These are phyloP conservation scores for Rhodotorula mucilaginosa DNA, from an alignment of 1,284 basidiomycete species.

Conservation along the genomic window DNA sequence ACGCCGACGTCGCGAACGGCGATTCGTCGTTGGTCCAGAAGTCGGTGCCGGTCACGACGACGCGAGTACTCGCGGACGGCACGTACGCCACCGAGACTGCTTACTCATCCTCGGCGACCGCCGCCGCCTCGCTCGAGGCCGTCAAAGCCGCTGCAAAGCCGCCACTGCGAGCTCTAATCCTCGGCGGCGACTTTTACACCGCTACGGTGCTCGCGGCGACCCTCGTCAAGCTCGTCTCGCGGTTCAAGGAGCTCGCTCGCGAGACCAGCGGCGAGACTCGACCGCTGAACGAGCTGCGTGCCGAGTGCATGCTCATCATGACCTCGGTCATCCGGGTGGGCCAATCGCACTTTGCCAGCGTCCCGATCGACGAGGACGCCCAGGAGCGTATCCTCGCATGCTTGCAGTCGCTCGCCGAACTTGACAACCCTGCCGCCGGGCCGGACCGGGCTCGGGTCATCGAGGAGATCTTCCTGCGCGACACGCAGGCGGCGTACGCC, in stretches of 20 bases:
- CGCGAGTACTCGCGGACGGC: slow-evolving; percentile 83
- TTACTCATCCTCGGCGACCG: slow-evolving; percentile 62
- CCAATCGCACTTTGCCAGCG: slow-evolving; percentile 89
- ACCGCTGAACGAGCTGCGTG: slow-evolving; percentile 71
- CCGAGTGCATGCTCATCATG: slow-evolving; percentile 99
- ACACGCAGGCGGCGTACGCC: slow-evolving; percentile 88
- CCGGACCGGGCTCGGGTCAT: slow-evolving; percentile 50
- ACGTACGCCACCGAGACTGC: slow-evolving; percentile 98
- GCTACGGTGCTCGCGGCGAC: slow-evolving; percentile 84
- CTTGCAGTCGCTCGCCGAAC: slow-evolving; percentile 76
- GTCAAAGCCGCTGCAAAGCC: slow-evolving; percentile 86
- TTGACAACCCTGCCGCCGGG: slow-evolving; percentile 12
- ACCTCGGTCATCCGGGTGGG: slow-evolving; percentile 93
- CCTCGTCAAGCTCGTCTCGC: slow-evolving; percentile 85
- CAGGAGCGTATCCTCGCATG: slow-evolving; percentile 96
- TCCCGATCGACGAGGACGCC: slow-evolving; percentile 96
- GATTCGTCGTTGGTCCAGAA: slow-evolving; percentile 43
- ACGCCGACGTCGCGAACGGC: slow-evolving; percentile 36
- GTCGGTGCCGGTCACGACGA: slow-evolving; percentile 54
- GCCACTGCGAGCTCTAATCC: slow-evolving; percentile 79
- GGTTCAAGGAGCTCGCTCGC: slow-evolving; percentile 64
- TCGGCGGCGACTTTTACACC: slow-evolving; percentile 97
- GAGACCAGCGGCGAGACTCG: slow-evolving; percentile 53
- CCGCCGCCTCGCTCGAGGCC: slow-evolving; percentile 67
- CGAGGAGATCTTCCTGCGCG: slow-evolving; percentile 83